These are phyloP conservation scores for Tuber aestivum DNA, from an alignment of 495 filamentous ascomycete species.

Conservation along the genomic window DNA sequence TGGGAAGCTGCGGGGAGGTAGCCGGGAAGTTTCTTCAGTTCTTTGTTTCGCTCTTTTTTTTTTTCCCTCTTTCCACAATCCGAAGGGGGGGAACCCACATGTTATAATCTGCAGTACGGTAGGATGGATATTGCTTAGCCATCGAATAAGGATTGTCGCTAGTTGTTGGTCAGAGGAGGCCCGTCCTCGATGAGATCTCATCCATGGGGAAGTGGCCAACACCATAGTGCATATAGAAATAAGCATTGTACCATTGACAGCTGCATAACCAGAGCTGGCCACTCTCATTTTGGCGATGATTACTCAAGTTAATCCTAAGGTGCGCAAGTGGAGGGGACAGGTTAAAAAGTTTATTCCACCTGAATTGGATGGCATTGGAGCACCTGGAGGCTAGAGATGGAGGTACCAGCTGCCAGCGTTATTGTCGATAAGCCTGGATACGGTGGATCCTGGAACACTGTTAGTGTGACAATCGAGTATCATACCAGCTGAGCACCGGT, in stretches of 20 bases:
- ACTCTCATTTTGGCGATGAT: background rate
- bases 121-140: background rate
- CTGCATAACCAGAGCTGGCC: background rate
- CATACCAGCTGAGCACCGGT: background rate
- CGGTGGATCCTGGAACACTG: background rate
- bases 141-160: background rate
- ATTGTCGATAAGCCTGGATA: background rate
- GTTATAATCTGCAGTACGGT: background rate
- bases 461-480: background rate
- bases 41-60: background rate
- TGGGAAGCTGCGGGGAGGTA: background rate
- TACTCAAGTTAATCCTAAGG: background rate
- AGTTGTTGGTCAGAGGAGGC: background rate
- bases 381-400: background rate
- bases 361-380: background rate
- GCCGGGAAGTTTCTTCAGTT: background rate
- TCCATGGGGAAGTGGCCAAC: background rate
- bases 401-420: background rate
- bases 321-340: background rate
- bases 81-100: background rate
- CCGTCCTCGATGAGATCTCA: slow-evolving; percentile 3
- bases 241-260: background rate
- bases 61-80: background rate
- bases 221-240: background rate
- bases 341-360: background rate